phyloP scores from a whole-genome alignment of 805 yeast species.

The Blastobotrys terrestris region DNA sequence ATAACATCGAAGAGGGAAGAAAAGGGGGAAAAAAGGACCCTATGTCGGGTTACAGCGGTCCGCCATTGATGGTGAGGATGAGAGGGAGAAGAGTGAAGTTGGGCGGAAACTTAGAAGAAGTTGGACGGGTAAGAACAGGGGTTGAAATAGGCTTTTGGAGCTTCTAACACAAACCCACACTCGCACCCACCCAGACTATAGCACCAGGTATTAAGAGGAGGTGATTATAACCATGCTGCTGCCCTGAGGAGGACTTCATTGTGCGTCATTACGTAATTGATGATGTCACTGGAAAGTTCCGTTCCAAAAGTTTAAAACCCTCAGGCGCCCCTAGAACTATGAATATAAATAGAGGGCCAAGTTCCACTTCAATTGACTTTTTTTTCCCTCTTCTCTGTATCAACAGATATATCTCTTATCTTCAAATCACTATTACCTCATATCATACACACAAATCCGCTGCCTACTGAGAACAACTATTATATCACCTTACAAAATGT shows the following conservation, averaged over 20 bases:
- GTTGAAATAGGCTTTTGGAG: too few species aligned
- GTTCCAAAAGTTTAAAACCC: neutral
- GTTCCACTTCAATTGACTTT: neutral
- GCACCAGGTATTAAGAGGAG: neutral
- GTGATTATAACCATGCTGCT: neutral
- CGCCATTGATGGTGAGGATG: too few species aligned
- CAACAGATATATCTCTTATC: neutral
- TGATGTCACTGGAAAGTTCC: neutral
- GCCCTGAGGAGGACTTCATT: neutral
- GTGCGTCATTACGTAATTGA: neutral
- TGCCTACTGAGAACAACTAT: too few species aligned
- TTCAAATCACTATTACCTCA: too few species aligned
- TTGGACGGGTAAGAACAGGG: too few species aligned
- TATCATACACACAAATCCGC: too few species aligned
- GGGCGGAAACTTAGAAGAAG: too few species aligned
- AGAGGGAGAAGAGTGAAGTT: too few species aligned
- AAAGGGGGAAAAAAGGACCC: too few species aligned
- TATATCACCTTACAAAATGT: neutral
- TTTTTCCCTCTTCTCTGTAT: neutral
- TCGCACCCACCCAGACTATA: neutral
- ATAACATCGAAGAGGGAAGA: too few species aligned
- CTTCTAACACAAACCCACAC: neutral
- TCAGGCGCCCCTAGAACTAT: neutral
- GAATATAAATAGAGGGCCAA: neutral
- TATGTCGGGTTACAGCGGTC: too few species aligned